Base-by-base conservation (phyloP, 2,329 filamentous ascomycete species). In the Aspergillus tamarii region DNA sequence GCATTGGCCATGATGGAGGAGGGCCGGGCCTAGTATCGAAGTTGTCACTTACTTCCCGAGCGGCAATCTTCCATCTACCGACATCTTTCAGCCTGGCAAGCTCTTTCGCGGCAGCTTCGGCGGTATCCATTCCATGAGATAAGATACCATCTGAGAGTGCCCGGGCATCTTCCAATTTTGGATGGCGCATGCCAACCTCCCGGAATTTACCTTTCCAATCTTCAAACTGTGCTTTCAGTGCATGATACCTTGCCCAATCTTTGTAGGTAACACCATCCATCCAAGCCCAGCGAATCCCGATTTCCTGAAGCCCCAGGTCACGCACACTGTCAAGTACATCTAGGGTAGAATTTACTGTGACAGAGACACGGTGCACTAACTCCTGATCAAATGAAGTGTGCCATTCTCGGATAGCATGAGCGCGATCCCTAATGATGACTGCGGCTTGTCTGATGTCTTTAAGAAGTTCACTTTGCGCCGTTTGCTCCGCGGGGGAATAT, bases 251-350 rank as follows among this genome's bases (percentile, higher is more conserved):
- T 64, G 90, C 88, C 95, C 95, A 99, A 77, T 99, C 93, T 77
- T 96, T 94, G 84, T 99, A 97, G 1, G 94, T 96, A 65, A 99
- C 87, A 36, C 93, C 93, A 63, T 98, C 93, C 81, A 93, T 95
- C 90, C 92, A 96, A 14, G 94, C 93, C 94, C 95, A 99, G 64
- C 81, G 85, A 88, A 96, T 94, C 62, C 94, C 94, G 60, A 97
- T 93, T 76, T 96, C 92, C 75, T 96, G 92, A 39, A 97, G 84
- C 7, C 93, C 92, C 41, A 97, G 84, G 71, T 94, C 91, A 48
- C 92, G 88, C 64, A 95, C 94, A 73, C 88, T 87, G 67, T 94
- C 91, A 36, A 97, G 86, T 19, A 96, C 92, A 73, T 89, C 86
- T 60, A 97, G 88, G 53, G 94, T 94, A 46, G 90, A 90, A 70